Evolutionary conservation across 129 eudicot species (phyloP).

Genomic region (Helichrysum umbraculigerum): DNA sequence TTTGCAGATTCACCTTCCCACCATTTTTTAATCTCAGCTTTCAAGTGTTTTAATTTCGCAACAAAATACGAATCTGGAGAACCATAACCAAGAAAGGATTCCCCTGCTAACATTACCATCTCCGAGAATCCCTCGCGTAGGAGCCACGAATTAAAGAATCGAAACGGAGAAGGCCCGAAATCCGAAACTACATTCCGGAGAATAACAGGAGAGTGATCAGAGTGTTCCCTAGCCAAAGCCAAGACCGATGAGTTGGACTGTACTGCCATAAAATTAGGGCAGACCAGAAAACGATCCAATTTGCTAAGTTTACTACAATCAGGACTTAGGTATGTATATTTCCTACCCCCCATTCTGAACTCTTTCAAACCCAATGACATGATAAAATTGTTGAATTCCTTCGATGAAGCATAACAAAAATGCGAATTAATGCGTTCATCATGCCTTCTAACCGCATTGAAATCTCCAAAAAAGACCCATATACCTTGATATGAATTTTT

Average conservation of each 20-base stretch:
- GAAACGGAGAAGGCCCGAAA: not conserved
- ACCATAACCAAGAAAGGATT: not conserved
- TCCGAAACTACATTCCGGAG: not conserved
- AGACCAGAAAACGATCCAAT: too few relatives aligned
- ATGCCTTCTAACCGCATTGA: too few relatives aligned
- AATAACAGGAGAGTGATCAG: not conserved
- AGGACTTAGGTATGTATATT: not conserved
- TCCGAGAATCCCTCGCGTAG: not conserved
- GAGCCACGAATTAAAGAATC: not conserved
- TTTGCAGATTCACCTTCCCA: not conserved
- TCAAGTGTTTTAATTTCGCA: not conserved
- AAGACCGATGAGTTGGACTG: not conserved
- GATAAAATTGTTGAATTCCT: not conserved
- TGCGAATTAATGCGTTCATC: too few relatives aligned
- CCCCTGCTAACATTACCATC: not conserved
- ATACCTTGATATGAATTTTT: not conserved
- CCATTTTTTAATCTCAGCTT: not conserved
- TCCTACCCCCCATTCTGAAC: not conserved
- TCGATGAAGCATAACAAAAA: too few relatives aligned
- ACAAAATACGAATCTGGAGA: not conserved
- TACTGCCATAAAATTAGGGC: too few relatives aligned
- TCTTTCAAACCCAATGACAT: not conserved
- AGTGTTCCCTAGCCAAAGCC: not conserved
- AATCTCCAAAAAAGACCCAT: not conserved
- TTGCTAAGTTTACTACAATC: not conserved